phyloP scores from a whole-genome alignment of 805 yeast species.

The Wickerhamiella qilinensis region DNA sequence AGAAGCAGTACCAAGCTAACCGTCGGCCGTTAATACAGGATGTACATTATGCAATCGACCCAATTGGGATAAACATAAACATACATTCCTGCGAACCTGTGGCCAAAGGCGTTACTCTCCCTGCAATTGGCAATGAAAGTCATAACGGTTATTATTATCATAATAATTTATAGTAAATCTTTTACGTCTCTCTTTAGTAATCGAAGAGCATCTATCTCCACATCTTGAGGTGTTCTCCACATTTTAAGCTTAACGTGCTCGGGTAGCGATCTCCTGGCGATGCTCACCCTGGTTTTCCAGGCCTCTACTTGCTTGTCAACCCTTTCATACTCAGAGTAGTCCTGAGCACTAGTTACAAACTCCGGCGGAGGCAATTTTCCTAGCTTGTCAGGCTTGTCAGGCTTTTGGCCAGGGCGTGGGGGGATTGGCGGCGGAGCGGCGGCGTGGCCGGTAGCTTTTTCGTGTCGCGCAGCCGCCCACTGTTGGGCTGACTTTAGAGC shows the following conservation, averaged over 20 bases:
- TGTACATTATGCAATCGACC: background rate
- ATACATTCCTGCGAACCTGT: no score
- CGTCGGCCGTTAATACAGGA: no score
- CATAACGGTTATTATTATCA: no score
- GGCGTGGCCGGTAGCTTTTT: background rate
- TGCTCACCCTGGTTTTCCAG: conserved; percentile 40
- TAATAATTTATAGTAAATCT: no score
- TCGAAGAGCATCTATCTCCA: conserved; percentile 16
- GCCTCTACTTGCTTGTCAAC: conserved; percentile 29
- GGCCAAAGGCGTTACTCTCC: no score
- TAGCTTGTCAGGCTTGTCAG: background rate
- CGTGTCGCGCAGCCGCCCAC: background rate
- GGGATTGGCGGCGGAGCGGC: background rate
- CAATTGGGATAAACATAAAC: background rate
- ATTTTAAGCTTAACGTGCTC: conserved; percentile 24
- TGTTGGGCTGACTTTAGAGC: background rate
- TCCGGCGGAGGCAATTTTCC: conserved; percentile 5
- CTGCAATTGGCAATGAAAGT: no score
- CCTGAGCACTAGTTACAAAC: conserved; percentile 15
- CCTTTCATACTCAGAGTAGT: conserved; percentile 14
- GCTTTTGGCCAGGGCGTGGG: background rate
- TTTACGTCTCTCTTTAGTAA: background rate
- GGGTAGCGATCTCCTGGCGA: conserved; percentile 29
- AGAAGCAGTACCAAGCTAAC: no score
- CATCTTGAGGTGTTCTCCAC: conserved; percentile 30